phyloP scores from a whole-genome alignment of 495 filamentous ascomycete genomes.

The Xylaria intraflava region DNA sequence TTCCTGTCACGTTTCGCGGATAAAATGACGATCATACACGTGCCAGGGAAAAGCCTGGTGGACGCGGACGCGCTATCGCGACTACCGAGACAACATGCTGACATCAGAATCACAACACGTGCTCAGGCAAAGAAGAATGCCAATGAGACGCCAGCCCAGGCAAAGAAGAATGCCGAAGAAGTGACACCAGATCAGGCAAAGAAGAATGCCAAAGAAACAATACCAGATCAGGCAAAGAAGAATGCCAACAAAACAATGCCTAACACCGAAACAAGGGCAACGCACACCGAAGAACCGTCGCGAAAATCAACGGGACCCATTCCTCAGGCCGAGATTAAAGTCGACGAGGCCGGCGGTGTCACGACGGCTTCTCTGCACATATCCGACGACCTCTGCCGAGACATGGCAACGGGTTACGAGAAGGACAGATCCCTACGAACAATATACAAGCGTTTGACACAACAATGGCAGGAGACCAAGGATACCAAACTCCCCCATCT shows the following conservation, averaged over 20 bases:
- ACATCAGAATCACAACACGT: background rate
- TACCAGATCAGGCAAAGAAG: background rate
- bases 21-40: background rate
- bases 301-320: too few relatives aligned
- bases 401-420: background rate
- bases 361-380: background rate
- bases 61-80: slow-evolving; percentile 3
- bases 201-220: background rate
- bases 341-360: background rate
- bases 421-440: background rate
- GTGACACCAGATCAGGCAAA: background rate
- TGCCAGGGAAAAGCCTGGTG: background rate
- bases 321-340: background rate
- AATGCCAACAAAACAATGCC: too few relatives aligned
- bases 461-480: background rate
- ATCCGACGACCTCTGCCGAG: background rate
- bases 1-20: slow-evolving; percentile 5
- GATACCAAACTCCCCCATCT: background rate
- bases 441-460: background rate
- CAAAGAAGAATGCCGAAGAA: background rate
- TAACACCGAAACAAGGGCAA: too few relatives aligned
- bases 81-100: background rate
- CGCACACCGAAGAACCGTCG: too few relatives aligned
- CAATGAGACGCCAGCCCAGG: background rate
- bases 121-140: background rate